Base-by-base conservation (phyloP, 106 monocot genomes). In the Iris macrosiphon region DNA sequence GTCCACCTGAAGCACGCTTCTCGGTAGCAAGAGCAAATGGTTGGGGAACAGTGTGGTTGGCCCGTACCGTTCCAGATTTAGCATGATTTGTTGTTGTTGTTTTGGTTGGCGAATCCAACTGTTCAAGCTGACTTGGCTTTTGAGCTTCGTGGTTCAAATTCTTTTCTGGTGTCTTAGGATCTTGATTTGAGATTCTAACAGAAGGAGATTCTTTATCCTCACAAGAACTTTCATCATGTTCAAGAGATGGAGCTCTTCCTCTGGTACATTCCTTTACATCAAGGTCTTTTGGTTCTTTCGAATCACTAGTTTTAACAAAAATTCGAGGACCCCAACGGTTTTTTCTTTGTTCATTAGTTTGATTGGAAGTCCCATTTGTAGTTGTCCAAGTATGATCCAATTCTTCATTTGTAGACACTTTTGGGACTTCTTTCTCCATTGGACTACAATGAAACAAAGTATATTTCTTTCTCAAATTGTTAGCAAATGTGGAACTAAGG, bases 11-110 rank as follows among this genome's bases (percentile, higher is more conserved):
- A 47, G 48, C 59, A 34, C 60, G 58, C 60, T 60, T 79, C n/a
- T 74, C 74, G 26, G 74, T 74, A 32, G 69, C 63, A 69, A 57
- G 69, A 38, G 57, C 22, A 64, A 69, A 75, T 28, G 70, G 76
- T 42, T 69, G 69, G 29, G 76, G 58, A 13, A 70, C 45, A 7
- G 51, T 70, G 35, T 57, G 49, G 26, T 59, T 65, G 16, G 70
- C 38, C 21, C n/a, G n/a, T n/a, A n/a, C n/a, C n/a, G n/a, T n/a
- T n/a, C n/a, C n/a, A n/a, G n/a, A n/a, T n/a, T n/a, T 48, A 48
- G 53, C 49, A 54, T 20, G 16, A 40, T 51, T 60, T 31, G 45
- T 4, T 24, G n/a, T n/a, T n/a, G 60, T 19, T 35, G 55, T 13
- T 58, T 53, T 56, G 47, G 12, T 14, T 7, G 40, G 41, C 48